Evolutionary conservation across 202 grass and related monocot species (phyloP).

Genomic region (Carex arenaria): DNA sequence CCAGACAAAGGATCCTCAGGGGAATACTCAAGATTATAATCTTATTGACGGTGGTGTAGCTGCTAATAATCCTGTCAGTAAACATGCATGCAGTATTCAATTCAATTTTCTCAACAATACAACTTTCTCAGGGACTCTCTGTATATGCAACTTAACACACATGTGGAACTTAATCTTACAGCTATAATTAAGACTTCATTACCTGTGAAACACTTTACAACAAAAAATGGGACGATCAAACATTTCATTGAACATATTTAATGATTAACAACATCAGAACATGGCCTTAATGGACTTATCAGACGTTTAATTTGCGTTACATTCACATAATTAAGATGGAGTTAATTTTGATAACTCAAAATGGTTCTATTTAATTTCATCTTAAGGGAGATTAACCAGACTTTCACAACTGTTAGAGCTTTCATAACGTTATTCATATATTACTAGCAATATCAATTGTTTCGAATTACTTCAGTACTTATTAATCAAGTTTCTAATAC

Average conservation of each 20-base stretch:
- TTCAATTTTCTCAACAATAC: too few species aligned
- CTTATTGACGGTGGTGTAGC: slow-evolving; percentile 37
- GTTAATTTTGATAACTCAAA: background rate
- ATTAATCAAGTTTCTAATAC: background rate
- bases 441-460: background rate
- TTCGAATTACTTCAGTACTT: background rate
- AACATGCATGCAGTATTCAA: background rate
- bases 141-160: too few species aligned
- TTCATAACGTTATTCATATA: background rate
- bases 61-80: slow-evolving; percentile 42
- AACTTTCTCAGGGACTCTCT: too few species aligned
- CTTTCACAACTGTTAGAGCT: background rate
- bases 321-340: background rate
- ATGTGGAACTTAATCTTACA: too few species aligned
- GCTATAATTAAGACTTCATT: too few species aligned
- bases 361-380: background rate
- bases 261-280: too few species aligned
- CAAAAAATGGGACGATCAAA: too few species aligned
- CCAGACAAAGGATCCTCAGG: slow-evolving; percentile 32
- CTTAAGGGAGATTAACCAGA: background rate
- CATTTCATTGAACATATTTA: too few species aligned
- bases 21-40: slow-evolving; percentile 26
- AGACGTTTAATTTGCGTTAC: background rate
- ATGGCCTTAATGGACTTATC: background rate
- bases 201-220: too few species aligned